Conservation (phyloP, 441 rosid species). For the Mallotus japonicus region DNA sequence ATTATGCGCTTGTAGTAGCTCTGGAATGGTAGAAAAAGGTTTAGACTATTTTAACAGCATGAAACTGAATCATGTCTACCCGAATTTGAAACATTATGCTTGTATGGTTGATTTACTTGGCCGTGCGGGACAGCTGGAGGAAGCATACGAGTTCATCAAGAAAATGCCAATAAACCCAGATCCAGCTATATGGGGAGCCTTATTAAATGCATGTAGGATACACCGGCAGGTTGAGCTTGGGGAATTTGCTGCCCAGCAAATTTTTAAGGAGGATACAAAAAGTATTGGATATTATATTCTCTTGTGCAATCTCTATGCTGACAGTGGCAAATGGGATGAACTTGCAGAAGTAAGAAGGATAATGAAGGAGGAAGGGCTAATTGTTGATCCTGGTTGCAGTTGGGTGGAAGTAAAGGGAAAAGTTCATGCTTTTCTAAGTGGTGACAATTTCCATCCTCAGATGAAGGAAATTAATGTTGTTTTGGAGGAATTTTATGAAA, state of each 20-base stretch:
- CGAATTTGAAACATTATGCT: conserved; percentile 86
- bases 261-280: conserved; percentile 53
- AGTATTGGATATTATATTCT: conserved; percentile 70
- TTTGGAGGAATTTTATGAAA: conserved; percentile 65
- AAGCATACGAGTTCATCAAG: conserved; percentile 66
- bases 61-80: conserved; percentile 45
- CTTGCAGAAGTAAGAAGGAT: conserved; percentile 65
- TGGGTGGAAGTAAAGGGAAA: conserved; percentile 93
- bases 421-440: conserved; percentile 82
- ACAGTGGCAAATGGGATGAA: conserved; percentile 68
- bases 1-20: conserved; percentile 79
- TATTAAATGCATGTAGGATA: conserved; percentile 80
- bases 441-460: conserved; percentile 71
- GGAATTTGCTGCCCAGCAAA: conserved; percentile 68
- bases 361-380: conserved; percentile 76
- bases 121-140: conserved; percentile 63
- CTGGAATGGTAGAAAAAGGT: conserved; percentile 78
- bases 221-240: conserved; percentile 62
- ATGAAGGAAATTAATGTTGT: conserved; percentile 58
- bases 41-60: conserved; percentile 58
- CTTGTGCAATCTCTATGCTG: conserved; percentile 70
- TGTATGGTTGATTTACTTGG: conserved; percentile 89
- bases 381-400: conserved; percentile 87
- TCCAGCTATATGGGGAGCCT: conserved; percentile 93
- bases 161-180: conserved; percentile 75